Base-by-base conservation (phyloP, 192 early-diverging fungal species). In the Mortierella claussenii region DNA sequence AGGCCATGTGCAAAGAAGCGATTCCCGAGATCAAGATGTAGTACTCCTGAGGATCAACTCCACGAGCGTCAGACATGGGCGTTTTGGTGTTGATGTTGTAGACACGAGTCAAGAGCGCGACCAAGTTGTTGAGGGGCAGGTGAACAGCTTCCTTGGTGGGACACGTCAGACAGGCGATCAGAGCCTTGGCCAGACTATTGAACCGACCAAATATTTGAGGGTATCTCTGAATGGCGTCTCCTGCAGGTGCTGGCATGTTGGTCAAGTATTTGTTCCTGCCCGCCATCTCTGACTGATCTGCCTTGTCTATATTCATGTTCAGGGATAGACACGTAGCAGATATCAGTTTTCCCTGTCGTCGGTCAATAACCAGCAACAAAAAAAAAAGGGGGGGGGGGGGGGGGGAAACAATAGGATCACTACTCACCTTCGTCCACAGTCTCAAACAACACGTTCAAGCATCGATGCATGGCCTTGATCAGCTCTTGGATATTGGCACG, bases 361-460 rank as follows among this genome's bases (percentile, higher is more conserved):
- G n/a, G n/a, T n/a, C n/a, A n/a, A n/a, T n/a, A 15, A 32, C 5
- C 21, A 26, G 21, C 45, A 3, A 55, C 50, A 20, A 48, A 47
- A 37, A 59, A 53, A 66, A 21, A 7, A 20, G 59, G 13, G 18
- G 1, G 47, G 20, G 1, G 30, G 2, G 26, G n/a, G n/a, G n/a
- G n/a, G n/a, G n/a, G n/a, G n/a, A n/a, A n/a, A n/a, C n/a, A n/a
- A n/a, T n/a, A n/a, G n/a, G n/a, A n/a, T n/a, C n/a, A n/a, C n/a
- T n/a, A n/a, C 37, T 64, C 48, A 83, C 83, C 86, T 85, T 88
- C 87, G 45, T 86, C 87, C 1, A 88, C 61, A 2, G 82, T 82
- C 43, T 63, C 68, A 36, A 86, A 83, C 11, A 88, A 56, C 15
- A 60, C 63, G 46, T 86, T 80, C 59, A 88, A 66, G 30, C 68